These are phyloP conservation scores for Yamadazyma akitaensis DNA, from an alignment of 805 yeast genomes.

Conservation along the genomic window DNA sequence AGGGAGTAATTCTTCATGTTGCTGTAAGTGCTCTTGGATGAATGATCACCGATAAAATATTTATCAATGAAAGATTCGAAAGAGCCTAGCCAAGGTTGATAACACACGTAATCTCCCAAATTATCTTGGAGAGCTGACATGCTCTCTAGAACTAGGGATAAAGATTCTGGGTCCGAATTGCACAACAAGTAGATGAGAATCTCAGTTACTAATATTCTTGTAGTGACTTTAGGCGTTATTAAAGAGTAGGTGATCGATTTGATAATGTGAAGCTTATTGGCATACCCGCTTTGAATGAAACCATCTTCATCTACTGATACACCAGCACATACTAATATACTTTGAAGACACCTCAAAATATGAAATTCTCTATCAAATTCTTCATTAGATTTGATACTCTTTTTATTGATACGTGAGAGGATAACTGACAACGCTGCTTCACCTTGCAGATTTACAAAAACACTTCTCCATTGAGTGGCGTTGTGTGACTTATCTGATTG, in stretches of 20 bases:
- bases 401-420: constrained; percentile 35
- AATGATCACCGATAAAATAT: constrained; percentile 14
- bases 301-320: constrained; percentile 8
- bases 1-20: constrained; percentile 30
- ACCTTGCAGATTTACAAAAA: constrained; percentile 40
- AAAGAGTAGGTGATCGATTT: constrained; percentile 37
- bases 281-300: constrained; percentile 11
- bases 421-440: constrained; percentile 41
- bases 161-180: constrained; percentile 21
- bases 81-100: constrained; percentile 41
- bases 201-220: constrained; percentile 40
- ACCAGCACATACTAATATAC: constrained; percentile 24
- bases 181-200: constrained; percentile 36
- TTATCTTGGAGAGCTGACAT: constrained; percentile 32
- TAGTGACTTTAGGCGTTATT: constrained; percentile 37
- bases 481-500: constrained; percentile 19
- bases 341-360: constrained; percentile 37
- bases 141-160: constrained; percentile 25
- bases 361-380: constrained; percentile 39
- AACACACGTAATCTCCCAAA: constrained; percentile 32
- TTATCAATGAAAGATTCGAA: constrained; percentile 36
- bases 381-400: constrained; percentile 43
- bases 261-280: constrained; percentile 31
- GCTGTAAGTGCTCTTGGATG: constrained; percentile 14
- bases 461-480: constrained; percentile 26